Conservation (phyloP, 345 rosid species). For the Atalantia buxifolia region DNA sequence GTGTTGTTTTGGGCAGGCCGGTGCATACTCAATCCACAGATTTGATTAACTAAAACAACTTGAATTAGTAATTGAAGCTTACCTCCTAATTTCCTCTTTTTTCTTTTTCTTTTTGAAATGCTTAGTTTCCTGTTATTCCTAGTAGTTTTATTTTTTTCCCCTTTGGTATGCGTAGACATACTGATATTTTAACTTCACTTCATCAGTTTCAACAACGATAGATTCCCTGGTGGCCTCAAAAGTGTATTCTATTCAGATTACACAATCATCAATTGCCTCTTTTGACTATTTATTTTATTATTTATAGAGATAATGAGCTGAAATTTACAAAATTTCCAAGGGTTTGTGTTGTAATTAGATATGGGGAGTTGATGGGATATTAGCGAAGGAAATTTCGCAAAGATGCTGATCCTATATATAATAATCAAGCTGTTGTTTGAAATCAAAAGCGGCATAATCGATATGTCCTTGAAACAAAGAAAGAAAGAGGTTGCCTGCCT, state of each 20-base stretch:
- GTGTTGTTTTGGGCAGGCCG: neutral
- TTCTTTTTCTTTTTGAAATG: no score
- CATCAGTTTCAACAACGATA: neutral
- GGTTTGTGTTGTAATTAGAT: neutral
- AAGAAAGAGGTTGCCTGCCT: neutral
- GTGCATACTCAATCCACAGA: neutral
- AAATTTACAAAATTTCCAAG: neutral
- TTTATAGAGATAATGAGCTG: neutral
- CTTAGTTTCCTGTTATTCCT: neutral
- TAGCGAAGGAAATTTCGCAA: constrained; percentile 14
- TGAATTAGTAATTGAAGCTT: neutral
- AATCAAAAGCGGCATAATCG: constrained; percentile 26
- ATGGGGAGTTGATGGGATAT: no score
- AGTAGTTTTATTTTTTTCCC: no score
- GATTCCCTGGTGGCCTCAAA: neutral
- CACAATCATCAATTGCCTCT: neutral
- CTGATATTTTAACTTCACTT: constrained; percentile 7
- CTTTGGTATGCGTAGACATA: neutral
- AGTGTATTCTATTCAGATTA: neutral
- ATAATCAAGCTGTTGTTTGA: constrained; percentile 33
- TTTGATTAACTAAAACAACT: neutral
- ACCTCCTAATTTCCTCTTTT: neutral
- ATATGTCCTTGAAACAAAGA: constrained; percentile 40
- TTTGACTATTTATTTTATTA: neutral
- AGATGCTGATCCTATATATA: neutral